A percentile compares a stretch with the other conserved stretches of the same genome.
phyloP scores from a whole-genome alignment of 2,329 filamentous ascomycete species.

The Botrytis pseudocinerea region DNA sequence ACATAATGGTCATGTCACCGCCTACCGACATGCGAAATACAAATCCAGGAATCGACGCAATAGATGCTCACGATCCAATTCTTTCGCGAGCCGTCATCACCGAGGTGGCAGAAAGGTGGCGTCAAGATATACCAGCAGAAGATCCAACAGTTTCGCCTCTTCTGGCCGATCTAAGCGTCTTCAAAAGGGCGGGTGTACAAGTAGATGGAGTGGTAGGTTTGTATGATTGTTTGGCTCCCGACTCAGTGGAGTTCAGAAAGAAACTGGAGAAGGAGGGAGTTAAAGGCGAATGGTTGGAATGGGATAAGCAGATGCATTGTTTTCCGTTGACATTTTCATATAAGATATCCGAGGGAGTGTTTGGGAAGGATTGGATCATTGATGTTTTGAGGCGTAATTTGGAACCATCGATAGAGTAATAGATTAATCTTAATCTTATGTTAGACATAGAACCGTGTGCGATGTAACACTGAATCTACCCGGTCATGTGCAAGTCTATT shows the following conservation, averaged over 20 bases:
- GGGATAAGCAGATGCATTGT: slow-evolving; percentile 35
- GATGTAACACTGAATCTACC: neutral
- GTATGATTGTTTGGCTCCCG: slow-evolving; percentile 29
- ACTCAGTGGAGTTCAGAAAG: slow-evolving; percentile 29
- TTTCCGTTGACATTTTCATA: slow-evolving; percentile 25
- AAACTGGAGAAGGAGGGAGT: slow-evolving; percentile 26
- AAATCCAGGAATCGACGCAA: slow-evolving; percentile 29
- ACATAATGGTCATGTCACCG: slow-evolving; percentile 30
- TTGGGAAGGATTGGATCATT: slow-evolving; percentile 17
- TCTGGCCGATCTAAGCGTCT: slow-evolving; percentile 28
- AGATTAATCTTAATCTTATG: neutral
- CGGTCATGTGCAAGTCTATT: neutral
- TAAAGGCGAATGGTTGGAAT: slow-evolving; percentile 31
- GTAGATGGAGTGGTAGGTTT: slow-evolving; percentile 31
- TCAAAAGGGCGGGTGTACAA: slow-evolving; percentile 28
- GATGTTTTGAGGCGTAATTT: slow-evolving; percentile 15
- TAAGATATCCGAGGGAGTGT: slow-evolving; percentile 7
- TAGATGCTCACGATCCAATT: slow-evolving; percentile 27
- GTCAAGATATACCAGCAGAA: slow-evolving; percentile 21
- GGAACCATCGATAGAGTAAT: neutral
- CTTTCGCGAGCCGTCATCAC: slow-evolving; percentile 27
- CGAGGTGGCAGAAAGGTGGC: slow-evolving; percentile 29
- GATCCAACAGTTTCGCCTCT: slow-evolving; percentile 30
- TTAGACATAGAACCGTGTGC: too few species aligned
- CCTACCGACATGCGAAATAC: slow-evolving; percentile 30